phyloP scores from a whole-genome alignment of 2,329 filamentous ascomycete species.

The Knufia petricola region DNA sequence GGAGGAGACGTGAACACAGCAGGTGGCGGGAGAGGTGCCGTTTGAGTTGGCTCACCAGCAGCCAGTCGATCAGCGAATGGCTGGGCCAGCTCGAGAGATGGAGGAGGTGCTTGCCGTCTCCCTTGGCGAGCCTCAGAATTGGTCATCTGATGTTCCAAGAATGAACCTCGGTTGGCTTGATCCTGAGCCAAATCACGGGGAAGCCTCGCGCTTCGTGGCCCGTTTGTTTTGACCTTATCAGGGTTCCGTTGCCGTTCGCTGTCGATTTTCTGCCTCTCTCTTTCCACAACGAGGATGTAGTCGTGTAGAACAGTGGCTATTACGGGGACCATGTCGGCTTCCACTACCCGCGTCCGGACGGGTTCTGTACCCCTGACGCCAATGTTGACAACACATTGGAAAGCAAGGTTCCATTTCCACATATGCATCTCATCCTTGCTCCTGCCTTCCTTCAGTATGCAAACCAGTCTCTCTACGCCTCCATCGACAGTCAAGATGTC shows the following conservation, averaged over 20 bases:
- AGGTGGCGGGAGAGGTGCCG: conserved; percentile 47
- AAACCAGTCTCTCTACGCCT: conserved; percentile 90
- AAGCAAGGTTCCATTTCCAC: conserved; percentile 99
- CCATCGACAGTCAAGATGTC: conserved; percentile 98
- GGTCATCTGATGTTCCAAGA: conserved; percentile 43
- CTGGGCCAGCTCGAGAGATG: conserved; percentile 63
- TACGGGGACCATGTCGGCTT: conserved; percentile 98
- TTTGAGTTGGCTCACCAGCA: conserved; percentile 46
- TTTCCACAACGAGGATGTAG: conserved; percentile 93
- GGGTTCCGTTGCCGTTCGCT: conserved; percentile 50
- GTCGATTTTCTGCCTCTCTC: conserved; percentile 76
- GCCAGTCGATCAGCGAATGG: conserved; percentile 21
- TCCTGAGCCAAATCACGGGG: conserved; percentile 23
- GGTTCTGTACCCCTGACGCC: conserved; percentile 90
- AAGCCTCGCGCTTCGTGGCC: conserved; percentile 25
- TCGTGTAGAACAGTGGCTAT: conserved; percentile 97
- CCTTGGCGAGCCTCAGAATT: conserved; percentile 50
- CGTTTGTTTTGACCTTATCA: conserved; percentile 15
- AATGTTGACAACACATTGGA: conserved; percentile 98
- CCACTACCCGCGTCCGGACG: conserved; percentile 88
- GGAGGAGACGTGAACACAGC: conserved; percentile 61
- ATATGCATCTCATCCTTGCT: conserved; percentile 99
- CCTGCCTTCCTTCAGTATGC: conserved; percentile 93
- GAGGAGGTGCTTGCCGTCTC: conserved; percentile 72
- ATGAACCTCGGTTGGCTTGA: conserved; percentile 27